These are phyloP conservation scores for Pseudogymnoascus sp. DNA, from an alignment of 2,329 filamentous ascomycete genomes.

Conservation along the genomic window DNA sequence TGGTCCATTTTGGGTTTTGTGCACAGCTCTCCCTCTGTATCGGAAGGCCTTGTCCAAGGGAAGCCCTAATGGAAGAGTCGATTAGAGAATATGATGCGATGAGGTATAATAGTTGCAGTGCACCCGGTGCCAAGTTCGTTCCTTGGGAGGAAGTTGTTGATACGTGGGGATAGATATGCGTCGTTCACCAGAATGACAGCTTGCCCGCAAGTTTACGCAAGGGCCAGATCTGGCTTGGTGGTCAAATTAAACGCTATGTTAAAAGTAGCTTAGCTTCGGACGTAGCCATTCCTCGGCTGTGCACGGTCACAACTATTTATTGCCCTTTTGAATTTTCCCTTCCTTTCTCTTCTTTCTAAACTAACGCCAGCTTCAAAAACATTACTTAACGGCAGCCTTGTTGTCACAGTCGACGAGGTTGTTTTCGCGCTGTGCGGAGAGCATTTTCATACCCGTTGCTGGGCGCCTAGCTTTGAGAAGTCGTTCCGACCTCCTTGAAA, in stretches of 20 bases:
- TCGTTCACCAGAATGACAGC: conserved; percentile 12
- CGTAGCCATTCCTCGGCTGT: conserved; percentile 25
- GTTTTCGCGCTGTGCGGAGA: conserved; percentile 66
- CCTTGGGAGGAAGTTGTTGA: conserved; percentile 5
- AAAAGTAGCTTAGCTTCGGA: conserved; percentile 21
- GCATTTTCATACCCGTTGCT: conserved; percentile 52
- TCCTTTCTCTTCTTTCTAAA: conserved; percentile 34
- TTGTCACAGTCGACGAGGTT: conserved; percentile 40
- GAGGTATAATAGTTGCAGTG: conserved; percentile 3
- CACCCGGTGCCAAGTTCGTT: conserved; percentile 9
- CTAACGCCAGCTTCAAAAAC: conserved; percentile 42
- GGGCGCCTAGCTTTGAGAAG: conserved; percentile 61
- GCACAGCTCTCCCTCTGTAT: conserved; percentile 1
- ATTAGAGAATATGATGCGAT: conserved; percentile 2
- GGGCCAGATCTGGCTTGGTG: conserved; percentile 10
- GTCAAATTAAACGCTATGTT: neutral
- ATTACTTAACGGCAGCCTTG: conserved; percentile 51
- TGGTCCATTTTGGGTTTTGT: conserved; percentile 61
- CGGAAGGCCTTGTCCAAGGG: conserved; percentile 7
- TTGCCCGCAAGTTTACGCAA: conserved; percentile 11
- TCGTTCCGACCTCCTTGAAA: conserved; percentile 54
- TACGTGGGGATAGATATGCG: conserved; percentile 8
- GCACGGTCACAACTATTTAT: conserved; percentile 25
- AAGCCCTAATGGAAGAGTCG: neutral
- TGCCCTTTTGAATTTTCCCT: conserved; percentile 26